A percentile compares a stretch with the other conserved stretches of the same genome.
These are phyloP conservation scores for Camillea tinctor DNA, from an alignment of 2,329 filamentous ascomycete genomes.

Conservation along the genomic window DNA sequence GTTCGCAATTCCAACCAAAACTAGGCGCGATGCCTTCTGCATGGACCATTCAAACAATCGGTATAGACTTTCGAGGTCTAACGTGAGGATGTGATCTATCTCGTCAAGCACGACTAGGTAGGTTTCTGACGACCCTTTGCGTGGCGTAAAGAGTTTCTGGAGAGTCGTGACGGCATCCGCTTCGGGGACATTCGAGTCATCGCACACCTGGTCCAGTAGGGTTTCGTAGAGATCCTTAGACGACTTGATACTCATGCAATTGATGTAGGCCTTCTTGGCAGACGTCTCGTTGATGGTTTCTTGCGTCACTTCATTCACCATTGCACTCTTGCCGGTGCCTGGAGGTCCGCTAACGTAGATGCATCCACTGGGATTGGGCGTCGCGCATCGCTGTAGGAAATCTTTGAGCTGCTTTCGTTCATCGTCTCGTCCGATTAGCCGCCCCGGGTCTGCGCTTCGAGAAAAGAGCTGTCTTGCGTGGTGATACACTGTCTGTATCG, in stretches of 20 bases:
- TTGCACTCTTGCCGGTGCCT: conserved; percentile 94
- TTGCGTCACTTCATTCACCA: conserved; percentile 77
- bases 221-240: conserved; percentile 82
- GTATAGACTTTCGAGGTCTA: conserved; percentile 87
- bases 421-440: conserved; percentile 75
- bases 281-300: conserved; percentile 50
- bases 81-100: conserved; percentile 87
- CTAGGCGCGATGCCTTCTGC: conserved; percentile 72
- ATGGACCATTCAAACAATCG: conserved; percentile 96
- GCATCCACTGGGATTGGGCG: conserved; percentile 68
- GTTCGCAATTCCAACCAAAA: conserved; percentile 92
- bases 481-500: conserved; percentile 77
- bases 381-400: conserved; percentile 67
- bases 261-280: conserved; percentile 76
- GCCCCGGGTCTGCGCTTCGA: conserved; percentile 70
- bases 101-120: conserved; percentile 92
- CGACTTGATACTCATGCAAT: conserved; percentile 95
- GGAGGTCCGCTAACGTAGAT: conserved; percentile 95
- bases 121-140: conserved; percentile 53
- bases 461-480: conserved; percentile 84
- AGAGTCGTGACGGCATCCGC: conserved; percentile 67
- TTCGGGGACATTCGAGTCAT: conserved; percentile 59
- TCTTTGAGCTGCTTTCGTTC: conserved; percentile 61
- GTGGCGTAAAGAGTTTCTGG: conserved; percentile 68
- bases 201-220: conserved; percentile 67